These are phyloP conservation scores for Sclerotinia glacialis DNA, from an alignment of 2,329 filamentous ascomycete species.

Conservation along the genomic window DNA sequence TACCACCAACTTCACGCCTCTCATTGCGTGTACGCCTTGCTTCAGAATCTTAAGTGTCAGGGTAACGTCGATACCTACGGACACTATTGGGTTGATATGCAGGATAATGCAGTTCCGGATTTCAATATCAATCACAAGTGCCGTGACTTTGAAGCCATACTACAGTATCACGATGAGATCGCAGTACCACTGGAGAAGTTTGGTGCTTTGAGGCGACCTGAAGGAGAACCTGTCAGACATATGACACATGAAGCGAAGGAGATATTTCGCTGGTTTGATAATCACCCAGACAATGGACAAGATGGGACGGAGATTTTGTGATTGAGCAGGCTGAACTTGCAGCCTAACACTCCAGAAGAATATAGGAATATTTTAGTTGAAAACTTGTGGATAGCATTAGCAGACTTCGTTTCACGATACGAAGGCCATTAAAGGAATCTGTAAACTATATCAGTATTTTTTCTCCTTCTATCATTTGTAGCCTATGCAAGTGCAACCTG, in stretches of 20 bases:
- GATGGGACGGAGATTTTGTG: neutral
- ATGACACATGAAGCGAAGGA: conserved; percentile 1
- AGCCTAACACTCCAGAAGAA: neutral
- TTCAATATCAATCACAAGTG: conserved; percentile 1
- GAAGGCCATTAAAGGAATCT: no score
- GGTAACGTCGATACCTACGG: conserved; percentile 1
- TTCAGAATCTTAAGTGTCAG: conserved; percentile 1
- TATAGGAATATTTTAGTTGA: neutral
- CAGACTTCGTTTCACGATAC: no score
- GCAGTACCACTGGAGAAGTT: neutral
- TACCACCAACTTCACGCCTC: neutral
- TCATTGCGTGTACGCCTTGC: neutral
- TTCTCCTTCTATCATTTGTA: no score
- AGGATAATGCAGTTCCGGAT: neutral
- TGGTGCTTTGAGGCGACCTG: neutral
- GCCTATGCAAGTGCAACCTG: no score
- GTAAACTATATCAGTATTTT: no score
- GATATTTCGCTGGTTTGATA: neutral
- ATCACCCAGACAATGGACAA: neutral
- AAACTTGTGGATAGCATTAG: neutral
- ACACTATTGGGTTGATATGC: conserved; percentile 3
- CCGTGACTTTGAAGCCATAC: neutral
- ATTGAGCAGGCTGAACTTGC: neutral
- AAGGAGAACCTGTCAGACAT: neutral
- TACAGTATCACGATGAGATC: neutral